Conservation (phyloP, 345 rosid genomes). For the Laguncularia racemosa region DNA sequence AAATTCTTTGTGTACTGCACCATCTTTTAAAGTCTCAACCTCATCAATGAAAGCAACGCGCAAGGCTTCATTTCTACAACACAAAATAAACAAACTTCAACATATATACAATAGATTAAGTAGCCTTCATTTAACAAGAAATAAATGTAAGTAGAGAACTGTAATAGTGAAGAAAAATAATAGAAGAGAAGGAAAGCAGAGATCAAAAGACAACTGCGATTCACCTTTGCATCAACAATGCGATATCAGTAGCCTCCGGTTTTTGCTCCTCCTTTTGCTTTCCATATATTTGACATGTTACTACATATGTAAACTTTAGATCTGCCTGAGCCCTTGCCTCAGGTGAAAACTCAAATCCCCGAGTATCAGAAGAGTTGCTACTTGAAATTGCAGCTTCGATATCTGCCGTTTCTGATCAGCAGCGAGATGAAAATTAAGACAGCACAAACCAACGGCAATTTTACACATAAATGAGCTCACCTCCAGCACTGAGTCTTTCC, state of each 20-base stretch:
- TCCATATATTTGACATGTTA: conserved; percentile 97
- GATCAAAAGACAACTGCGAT: conserved; percentile 1
- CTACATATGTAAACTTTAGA: conserved; percentile 85
- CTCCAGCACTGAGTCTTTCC: conserved; percentile 64
- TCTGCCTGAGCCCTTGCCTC: conserved; percentile 89
- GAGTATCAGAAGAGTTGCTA: conserved; percentile 46
- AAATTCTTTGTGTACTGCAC: conserved; percentile 62
- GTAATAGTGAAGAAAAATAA: neutral
- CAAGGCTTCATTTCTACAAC: conserved; percentile 89
- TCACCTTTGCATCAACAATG: conserved; percentile 88
- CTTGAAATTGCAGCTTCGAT: conserved; percentile 48
- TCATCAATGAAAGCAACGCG: conserved; percentile 94
- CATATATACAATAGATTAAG: no score
- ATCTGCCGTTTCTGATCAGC: conserved; percentile 35
- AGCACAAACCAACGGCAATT: conserved; percentile 5
- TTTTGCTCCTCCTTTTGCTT: conserved; percentile 92
- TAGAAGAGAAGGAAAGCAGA: neutral
- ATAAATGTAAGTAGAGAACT: no score
- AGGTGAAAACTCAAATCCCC: conserved; percentile 88
- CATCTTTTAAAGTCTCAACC: conserved; percentile 74
- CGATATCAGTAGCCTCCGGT: conserved; percentile 92
- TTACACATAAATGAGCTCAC: conserved; percentile 30
- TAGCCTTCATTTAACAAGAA: no score
- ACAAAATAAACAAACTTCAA: conserved; percentile 9
- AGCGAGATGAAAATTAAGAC: conserved; percentile 11